Percentiles rank a stretch among this genome's conserved stretches.
Evolutionary conservation across 345 rosid species (phyloP).

Genomic region (Sisymbrium irio): DNA sequence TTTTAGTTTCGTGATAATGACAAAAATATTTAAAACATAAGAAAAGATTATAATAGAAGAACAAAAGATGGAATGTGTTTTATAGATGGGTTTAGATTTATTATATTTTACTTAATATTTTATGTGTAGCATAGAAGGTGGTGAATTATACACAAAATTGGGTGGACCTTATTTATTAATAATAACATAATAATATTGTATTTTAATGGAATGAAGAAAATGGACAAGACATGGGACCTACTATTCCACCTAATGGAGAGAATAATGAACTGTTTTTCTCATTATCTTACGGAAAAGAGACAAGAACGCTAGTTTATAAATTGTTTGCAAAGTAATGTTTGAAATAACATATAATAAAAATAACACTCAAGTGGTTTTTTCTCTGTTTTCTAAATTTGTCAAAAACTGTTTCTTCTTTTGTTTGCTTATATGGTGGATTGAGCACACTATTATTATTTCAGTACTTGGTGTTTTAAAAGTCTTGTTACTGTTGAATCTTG

Average conservation of each 20-base stretch:
- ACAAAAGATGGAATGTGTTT: constrained; percentile 19
- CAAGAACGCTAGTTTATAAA: constrained; percentile 4
- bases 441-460: not conserved
- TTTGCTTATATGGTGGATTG: not conserved
- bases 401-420: not conserved
- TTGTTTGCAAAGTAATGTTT: constrained; percentile 9
- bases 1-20: constrained; percentile 12
- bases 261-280: constrained; percentile 17
- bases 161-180: constrained; percentile 27
- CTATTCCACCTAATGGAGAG: constrained; percentile 38
- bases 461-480: not conserved
- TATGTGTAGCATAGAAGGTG: constrained; percentile 31
- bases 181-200: not conserved
- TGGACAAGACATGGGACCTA: constrained; percentile 38
- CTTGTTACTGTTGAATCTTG: not conserved
- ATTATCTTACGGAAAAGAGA: not conserved
- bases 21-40: not conserved
- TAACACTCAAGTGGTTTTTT: constrained; percentile 1
- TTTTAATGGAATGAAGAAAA: constrained; percentile 16
- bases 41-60: not conserved
- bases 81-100: not conserved
- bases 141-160: constrained; percentile 33
- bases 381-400: not conserved
- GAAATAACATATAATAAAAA: not conserved
- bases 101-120: not conserved